A percentile compares a stretch with the other conserved stretches of the same genome.
These are phyloP conservation scores for Carex myosuroides DNA, from an alignment of 176 grass and related monocot genomes.

Conservation along the genomic window DNA sequence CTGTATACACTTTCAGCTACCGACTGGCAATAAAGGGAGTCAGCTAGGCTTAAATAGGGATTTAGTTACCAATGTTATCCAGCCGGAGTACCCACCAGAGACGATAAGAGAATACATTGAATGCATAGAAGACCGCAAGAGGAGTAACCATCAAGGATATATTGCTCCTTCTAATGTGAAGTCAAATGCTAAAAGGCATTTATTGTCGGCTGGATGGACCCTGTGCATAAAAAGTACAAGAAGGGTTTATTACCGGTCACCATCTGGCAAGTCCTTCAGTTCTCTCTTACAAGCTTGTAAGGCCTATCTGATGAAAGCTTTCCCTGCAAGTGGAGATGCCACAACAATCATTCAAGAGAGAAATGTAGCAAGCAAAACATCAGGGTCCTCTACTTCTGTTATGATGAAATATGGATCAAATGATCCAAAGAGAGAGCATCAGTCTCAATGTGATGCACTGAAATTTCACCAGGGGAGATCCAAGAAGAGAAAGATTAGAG, in stretches of 20 bases:
- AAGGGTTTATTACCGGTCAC: constrained; percentile 24
- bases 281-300: constrained; percentile 60
- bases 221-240: constrained; percentile 21
- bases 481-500: constrained; percentile 38
- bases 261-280: constrained; percentile 39
- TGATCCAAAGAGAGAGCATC: constrained; percentile 1
- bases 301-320: constrained; percentile 31
- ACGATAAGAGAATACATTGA: constrained; percentile 41
- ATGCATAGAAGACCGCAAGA: constrained; percentile 26
- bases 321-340: not conserved
- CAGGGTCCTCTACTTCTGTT: not conserved
- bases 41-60: not conserved
- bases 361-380: not conserved
- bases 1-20: not conserved
- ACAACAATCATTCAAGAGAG: not conserved
- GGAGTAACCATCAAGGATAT: constrained; percentile 11
- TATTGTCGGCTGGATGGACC: constrained; percentile 49
- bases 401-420: not conserved
- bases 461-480: constrained; percentile 25
- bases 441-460: not conserved
- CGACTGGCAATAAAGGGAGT: not conserved
- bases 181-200: constrained; percentile 48
- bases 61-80: not conserved
- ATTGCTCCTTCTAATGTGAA: constrained; percentile 20
- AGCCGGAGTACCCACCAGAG: constrained; percentile 21